A percentile compares a stretch with the other conserved stretches of the same genome.
phyloP scores from a whole-genome alignment of 768 basidiomycete species.

The Sistotremastrum suecicum region DNA sequence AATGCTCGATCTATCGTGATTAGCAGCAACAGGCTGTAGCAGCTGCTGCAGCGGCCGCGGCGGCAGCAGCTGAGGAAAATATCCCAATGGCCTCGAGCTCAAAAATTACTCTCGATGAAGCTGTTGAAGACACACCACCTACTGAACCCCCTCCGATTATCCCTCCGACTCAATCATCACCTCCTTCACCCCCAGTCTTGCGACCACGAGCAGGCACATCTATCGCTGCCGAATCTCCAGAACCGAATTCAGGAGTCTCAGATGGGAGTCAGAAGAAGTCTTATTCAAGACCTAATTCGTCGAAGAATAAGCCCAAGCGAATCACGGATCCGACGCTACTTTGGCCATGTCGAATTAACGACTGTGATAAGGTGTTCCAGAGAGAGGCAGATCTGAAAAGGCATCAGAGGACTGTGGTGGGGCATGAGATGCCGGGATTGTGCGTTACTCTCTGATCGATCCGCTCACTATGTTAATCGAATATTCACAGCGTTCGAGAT shows the following conservation, averaged over 20 bases:
- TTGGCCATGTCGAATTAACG: slow-evolving; percentile 74
- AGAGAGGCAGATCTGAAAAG: slow-evolving; percentile 72
- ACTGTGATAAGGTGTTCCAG: slow-evolving; percentile 71
- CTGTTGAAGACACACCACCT: neutral
- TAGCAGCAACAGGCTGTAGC: neutral
- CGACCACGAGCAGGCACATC: too few relatives aligned
- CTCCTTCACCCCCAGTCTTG: slow-evolving; percentile 12
- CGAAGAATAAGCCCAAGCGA: slow-evolving; percentile 30
- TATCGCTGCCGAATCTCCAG: too few relatives aligned
- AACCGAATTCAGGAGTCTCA: too few relatives aligned
- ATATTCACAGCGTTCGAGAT: too few relatives aligned
- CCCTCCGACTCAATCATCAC: neutral
- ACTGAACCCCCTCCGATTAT: slow-evolving; percentile 10
- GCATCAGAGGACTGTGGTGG: slow-evolving; percentile 68
- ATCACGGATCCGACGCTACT: slow-evolving; percentile 26
- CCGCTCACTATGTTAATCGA: too few relatives aligned
- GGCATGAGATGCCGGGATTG: slow-evolving; percentile 64
- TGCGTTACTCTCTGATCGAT: too few relatives aligned
- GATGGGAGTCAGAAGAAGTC: slow-evolving; percentile 28
- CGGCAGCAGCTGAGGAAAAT: slow-evolving; percentile 2
- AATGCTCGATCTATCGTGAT: too few relatives aligned
- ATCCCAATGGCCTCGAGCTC: neutral
- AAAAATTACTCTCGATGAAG: neutral
- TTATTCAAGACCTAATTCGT: slow-evolving; percentile 23
- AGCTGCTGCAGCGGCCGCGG: slow-evolving; percentile 17